Percentiles rank a stretch among this genome's conserved stretches.
Evolutionary conservation across 495 filamentous ascomycete species (phyloP).

Genomic region (Podospora appendiculata): DNA sequence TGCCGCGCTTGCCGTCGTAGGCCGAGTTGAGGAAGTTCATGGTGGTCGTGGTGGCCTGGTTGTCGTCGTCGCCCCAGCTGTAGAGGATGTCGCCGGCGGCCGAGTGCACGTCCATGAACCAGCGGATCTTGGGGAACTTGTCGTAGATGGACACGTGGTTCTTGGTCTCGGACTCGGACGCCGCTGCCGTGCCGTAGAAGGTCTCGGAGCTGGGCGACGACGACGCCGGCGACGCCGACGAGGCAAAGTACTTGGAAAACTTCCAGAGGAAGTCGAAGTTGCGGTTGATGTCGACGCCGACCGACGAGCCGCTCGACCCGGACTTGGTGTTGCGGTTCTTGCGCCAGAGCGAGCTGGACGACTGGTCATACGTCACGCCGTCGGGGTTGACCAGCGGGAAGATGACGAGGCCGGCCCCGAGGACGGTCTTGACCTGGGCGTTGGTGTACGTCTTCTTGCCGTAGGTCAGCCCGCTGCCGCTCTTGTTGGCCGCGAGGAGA

Average conservation of each 20-base stretch:
- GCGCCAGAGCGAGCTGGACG: constrained; percentile 27
- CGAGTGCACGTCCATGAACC: constrained; percentile 39
- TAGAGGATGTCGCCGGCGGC: constrained; percentile 30
- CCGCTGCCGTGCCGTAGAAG: constrained; percentile 24
- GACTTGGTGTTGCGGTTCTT: constrained; percentile 32
- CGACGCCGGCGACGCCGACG: constrained; percentile 20
- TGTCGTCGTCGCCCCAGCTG: constrained; percentile 32
- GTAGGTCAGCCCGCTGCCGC: constrained; percentile 27
- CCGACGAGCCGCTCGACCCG: constrained; percentile 6
- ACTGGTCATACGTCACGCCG: constrained; percentile 30
- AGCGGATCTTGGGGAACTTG: constrained; percentile 28
- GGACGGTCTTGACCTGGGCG: constrained; percentile 26
- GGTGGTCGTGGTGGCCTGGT: constrained; percentile 19
- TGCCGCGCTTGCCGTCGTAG: constrained; percentile 29
- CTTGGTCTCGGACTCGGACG: constrained; percentile 31
- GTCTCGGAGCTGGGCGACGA: constrained; percentile 18
- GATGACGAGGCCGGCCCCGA: constrained; percentile 31
- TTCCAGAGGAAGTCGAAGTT: constrained; percentile 34
- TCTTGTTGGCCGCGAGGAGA: constrained; percentile 24
- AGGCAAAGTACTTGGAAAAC: constrained; percentile 22
- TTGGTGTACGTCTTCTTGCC: constrained; percentile 30
- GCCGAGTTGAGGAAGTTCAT: constrained; percentile 30
- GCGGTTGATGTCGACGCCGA: constrained; percentile 33
- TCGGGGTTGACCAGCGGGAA: constrained; percentile 33
- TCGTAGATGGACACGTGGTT: constrained; percentile 29